Conservation (phyloP, 306 rosid genomes). For the Alnus glutinosa region DNA sequence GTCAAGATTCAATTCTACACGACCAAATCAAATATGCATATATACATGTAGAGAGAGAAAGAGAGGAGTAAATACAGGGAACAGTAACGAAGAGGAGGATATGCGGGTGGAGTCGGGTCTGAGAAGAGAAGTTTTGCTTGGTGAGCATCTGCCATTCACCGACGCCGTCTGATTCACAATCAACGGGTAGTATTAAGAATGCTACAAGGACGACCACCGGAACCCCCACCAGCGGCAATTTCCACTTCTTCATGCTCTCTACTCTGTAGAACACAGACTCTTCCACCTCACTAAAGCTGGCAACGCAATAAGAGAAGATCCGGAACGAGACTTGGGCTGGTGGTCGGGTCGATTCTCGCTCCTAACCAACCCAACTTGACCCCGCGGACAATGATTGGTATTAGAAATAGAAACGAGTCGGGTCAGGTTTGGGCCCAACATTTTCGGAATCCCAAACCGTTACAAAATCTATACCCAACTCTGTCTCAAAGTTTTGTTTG, state of each 20-base stretch:
- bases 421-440: too few species aligned
- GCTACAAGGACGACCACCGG: not conserved
- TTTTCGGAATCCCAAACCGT: too few species aligned
- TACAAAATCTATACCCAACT: too few species aligned
- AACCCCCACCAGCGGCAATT: not conserved
- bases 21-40: not conserved
- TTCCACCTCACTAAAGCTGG: not conserved
- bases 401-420: too few species aligned
- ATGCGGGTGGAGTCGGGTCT: slow-evolving; percentile 78
- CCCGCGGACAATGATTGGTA: too few species aligned
- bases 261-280: not conserved
- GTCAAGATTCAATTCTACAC: not conserved
- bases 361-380: not conserved
- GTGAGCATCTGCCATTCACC: slow-evolving; percentile 77
- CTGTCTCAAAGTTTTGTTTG: too few species aligned
- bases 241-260: not conserved
- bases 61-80: slow-evolving; percentile 54
- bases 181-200: slow-evolving; percentile 10
- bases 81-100: slow-evolving; percentile 69
- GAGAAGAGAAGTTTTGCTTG: slow-evolving; percentile 77
- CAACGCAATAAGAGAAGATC: not conserved
- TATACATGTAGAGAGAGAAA: not conserved
- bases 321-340: not conserved
- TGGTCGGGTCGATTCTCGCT: not conserved
- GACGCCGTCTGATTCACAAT: slow-evolving; percentile 29